These are phyloP conservation scores for Myriosclerotinia curreyana DNA, from an alignment of 2,329 filamentous ascomycete species.

Conservation along the genomic window DNA sequence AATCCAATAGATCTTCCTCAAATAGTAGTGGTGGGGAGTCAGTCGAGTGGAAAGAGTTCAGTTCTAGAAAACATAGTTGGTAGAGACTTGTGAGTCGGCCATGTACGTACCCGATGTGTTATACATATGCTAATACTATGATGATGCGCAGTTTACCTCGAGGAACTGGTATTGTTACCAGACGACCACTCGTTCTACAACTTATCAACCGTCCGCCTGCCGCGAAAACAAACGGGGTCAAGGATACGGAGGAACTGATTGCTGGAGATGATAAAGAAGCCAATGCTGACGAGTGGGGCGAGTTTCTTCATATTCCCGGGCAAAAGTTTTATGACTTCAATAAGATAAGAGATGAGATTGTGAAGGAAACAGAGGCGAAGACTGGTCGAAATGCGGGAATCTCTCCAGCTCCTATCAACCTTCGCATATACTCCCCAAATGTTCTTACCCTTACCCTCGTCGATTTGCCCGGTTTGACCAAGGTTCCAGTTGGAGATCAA, in stretches of 20 bases:
- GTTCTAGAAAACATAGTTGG: constrained; percentile 98
- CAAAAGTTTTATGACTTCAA: constrained; percentile 98
- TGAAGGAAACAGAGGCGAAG: constrained; percentile 93
- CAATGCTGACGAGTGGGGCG: constrained; percentile 95
- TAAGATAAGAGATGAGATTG: constrained; percentile 97
- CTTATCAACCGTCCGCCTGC: constrained; percentile 83
- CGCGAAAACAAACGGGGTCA: constrained; percentile 68
- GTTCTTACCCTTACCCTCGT: constrained; percentile 95
- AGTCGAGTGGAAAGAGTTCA: constrained; percentile 99
- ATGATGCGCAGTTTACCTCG: constrained; percentile 70
- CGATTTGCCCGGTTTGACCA: constrained; percentile 92
- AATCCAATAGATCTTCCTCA: constrained; percentile 99
- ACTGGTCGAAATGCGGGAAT: constrained; percentile 96
- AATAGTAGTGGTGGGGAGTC: constrained; percentile 96
- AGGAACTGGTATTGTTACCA: constrained; percentile 95
- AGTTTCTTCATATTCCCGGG: constrained; percentile 95
- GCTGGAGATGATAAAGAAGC: constrained; percentile 76
- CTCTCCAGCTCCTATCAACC: constrained; percentile 93
- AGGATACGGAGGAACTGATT: constrained; percentile 55
- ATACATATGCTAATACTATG: constrained; percentile 34
- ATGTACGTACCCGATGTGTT: constrained; percentile 24
- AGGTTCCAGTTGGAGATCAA: constrained; percentile 94
- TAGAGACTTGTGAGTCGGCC: constrained; percentile 81
- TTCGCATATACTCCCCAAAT: constrained; percentile 97
- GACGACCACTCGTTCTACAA: constrained; percentile 92